Conservation (phyloP, 73 alveolate species). For the Uronychia binucleata region DNA sequence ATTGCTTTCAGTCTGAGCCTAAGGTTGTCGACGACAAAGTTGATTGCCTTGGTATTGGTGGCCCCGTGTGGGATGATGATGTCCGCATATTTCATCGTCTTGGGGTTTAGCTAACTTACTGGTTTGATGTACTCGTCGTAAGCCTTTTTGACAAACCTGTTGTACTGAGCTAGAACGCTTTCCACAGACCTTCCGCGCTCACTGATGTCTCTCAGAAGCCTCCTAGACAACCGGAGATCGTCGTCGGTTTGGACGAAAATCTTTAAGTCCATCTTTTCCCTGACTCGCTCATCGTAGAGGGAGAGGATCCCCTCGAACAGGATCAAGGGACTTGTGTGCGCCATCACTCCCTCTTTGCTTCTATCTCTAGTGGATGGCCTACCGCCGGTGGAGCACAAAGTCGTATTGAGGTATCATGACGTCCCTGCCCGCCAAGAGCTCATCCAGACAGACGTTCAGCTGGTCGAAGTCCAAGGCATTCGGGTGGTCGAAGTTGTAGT, state of each 20-base stretch:
- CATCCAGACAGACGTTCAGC: conserved; percentile 63
- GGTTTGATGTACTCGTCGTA: conserved; percentile 80
- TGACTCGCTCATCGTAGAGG: conserved; percentile 92
- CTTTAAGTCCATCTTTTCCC: conserved; percentile 86
- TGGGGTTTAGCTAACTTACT: neutral
- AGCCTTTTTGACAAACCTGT: conserved; percentile 82
- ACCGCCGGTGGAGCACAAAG: conserved; percentile 81
- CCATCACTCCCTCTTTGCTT: conserved; percentile 45
- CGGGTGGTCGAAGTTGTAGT: conserved; percentile 96
- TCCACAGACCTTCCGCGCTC: conserved; percentile 84
- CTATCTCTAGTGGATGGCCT: conserved; percentile 60
- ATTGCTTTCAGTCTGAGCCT: neutral
- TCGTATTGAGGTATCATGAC: conserved; percentile 90
- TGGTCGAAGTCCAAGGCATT: conserved; percentile 91
- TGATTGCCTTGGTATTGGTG: conserved; percentile 76
- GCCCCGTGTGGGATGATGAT: conserved; percentile 74
- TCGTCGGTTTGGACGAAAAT: conserved; percentile 82
- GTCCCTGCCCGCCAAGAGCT: conserved; percentile 77
- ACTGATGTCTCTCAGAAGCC: conserved; percentile 78
- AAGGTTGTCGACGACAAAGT: conserved; percentile 60
- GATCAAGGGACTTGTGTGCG: conserved; percentile 85
- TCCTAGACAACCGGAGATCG: conserved; percentile 82
- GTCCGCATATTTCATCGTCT: conserved; percentile 67
- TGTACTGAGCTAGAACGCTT: conserved; percentile 71
- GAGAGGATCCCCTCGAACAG: conserved; percentile 97